Evolutionary conservation across 305 asterid genomes (phyloP).

Genomic region (Fraxinus greggii): DNA sequence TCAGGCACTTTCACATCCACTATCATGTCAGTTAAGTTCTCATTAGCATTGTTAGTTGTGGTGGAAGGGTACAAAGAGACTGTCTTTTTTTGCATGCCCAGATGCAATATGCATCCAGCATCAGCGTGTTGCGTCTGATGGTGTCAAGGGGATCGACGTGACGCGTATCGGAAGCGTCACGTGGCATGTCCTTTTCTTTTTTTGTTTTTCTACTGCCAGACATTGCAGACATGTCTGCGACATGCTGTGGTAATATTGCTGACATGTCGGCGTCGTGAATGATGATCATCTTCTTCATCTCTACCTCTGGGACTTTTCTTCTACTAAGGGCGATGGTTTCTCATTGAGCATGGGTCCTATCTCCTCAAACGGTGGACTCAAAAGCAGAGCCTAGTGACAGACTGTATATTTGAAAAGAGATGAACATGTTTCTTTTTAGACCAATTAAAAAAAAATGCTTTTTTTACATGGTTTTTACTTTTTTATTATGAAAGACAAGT

Average conservation of each 20-base stretch:
- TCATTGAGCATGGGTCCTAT: background rate
- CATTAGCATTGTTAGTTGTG: background rate
- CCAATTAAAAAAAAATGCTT: background rate
- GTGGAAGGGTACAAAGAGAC: background rate
- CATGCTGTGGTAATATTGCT: background rate
- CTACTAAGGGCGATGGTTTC: background rate
- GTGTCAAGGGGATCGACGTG: background rate
- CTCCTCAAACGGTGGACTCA: background rate
- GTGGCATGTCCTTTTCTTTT: background rate
- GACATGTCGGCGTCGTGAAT: background rate
- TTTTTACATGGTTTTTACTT: background rate
- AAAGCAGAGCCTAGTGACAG: background rate
- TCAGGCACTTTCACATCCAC: background rate
- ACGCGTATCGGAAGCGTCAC: background rate
- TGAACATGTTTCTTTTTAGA: background rate
- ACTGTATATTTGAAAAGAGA: background rate
- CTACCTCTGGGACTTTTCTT: background rate
- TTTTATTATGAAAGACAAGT: background rate
- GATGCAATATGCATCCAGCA: background rate
- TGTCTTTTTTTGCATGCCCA: background rate
- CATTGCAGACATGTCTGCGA: background rate
- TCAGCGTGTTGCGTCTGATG: background rate
- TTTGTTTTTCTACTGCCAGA: background rate
- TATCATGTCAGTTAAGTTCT: background rate
- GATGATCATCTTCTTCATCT: background rate